These are phyloP conservation scores for Ambrosia artemisiifolia DNA, from an alignment of 129 eudicot species.

Conservation along the genomic window DNA sequence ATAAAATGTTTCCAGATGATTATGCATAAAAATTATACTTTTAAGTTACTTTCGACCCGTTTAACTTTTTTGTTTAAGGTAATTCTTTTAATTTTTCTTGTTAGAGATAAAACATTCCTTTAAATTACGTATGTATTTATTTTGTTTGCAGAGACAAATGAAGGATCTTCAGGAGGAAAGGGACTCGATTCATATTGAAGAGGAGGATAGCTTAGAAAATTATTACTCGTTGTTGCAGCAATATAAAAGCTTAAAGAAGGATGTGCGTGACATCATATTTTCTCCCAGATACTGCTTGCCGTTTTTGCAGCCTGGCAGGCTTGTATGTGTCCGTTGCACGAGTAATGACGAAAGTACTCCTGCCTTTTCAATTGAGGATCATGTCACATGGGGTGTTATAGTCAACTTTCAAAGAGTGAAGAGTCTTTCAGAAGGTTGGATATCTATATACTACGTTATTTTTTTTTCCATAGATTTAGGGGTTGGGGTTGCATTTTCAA, in stretches of 20 bases:
- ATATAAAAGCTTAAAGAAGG: conserved; percentile 67
- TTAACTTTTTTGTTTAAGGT: background rate
- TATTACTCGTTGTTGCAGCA: conserved; percentile 81
- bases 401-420: conserved; percentile 79
- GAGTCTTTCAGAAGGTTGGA: conserved; percentile 73
- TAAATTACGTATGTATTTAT: conserved; percentile 5
- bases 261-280: conserved; percentile 71
- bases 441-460: background rate
- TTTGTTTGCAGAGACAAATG: conserved; percentile 69
- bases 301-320: conserved; percentile 97
- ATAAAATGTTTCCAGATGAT: background rate
- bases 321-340: conserved; percentile 62
- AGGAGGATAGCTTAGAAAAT: conserved; percentile 84
- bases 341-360: conserved; percentile 41
- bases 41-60: background rate
- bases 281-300: conserved; percentile 92
- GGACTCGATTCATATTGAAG: conserved; percentile 77
- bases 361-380: conserved; percentile 68
- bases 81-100: background rate
- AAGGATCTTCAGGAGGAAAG: conserved; percentile 77
- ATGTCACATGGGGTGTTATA: conserved; percentile 93
- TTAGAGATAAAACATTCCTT: background rate
- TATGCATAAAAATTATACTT: background rate
- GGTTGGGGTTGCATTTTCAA: background rate
- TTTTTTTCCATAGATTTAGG: background rate